Base-by-base conservation (phyloP, 345 rosid genomes). In the Gossypium anomalum region DNA sequence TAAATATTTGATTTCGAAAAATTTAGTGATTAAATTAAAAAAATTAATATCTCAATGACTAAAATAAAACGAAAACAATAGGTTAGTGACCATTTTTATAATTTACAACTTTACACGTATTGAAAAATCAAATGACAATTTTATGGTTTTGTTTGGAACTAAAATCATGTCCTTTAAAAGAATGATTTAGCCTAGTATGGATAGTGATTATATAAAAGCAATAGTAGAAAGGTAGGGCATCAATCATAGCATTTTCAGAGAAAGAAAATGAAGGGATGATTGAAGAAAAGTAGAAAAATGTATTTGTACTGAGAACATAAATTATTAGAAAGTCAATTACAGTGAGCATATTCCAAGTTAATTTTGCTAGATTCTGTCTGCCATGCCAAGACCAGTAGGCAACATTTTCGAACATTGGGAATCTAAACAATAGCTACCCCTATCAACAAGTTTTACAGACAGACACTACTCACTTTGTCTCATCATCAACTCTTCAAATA, bases 321-420 rank as follows among this genome's bases (percentile, higher is more conserved):
- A 43, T 22, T 13, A 52, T n/a, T 58, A 43, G 44, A 60, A 77
- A 77, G 75, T 47, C 67, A 68, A 76, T 62, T 25, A 53, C 67
- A 53, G 55, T 75, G 69, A 59, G 69, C 29, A 55, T 61, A 20
- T 58, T 43, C 43, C 68, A n/a, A 43, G 47, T 70, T 73, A 12
- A 70, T 52, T 64, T 17, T 79, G 86, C 77, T 77, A 77, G 86
- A 79, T 85, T 79, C 78, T 85, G 82, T 82, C 86, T 79, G 83
- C 88, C 81, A 79, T 65, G 72, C 77, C 76, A 9, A 47, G 47
- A 70, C 38, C 80, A 81, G 23, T 20, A 68, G 75, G 59, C 56
- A 77, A 19, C 43, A 51, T 49, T 59, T 59, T 23, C n/a, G 0
- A 78, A 47, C 56, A 41, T 61, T 20, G 52, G 38, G 57, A 72